phyloP scores from a whole-genome alignment of 2,329 filamentous ascomycete species.

The Rachicladosporium sp. region DNA sequence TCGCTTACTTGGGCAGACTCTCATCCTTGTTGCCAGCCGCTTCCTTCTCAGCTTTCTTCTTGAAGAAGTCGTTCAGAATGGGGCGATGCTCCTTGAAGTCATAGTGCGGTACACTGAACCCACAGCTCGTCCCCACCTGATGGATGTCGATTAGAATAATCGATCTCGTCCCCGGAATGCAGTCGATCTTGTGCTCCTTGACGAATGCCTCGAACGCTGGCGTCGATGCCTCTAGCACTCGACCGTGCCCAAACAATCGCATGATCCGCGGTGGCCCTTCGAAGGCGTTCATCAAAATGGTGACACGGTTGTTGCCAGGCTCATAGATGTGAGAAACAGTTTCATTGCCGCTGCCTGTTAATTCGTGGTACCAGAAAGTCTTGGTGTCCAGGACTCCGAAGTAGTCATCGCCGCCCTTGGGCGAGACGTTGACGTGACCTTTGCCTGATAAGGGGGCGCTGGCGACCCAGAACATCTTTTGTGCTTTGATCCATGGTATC shows the following conservation, averaged over 20 bases:
- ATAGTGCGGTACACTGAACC: slow-evolving; percentile 32
- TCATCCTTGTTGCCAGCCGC: slow-evolving; percentile 26
- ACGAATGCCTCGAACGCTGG: slow-evolving; percentile 24
- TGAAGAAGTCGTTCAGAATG: slow-evolving; percentile 30
- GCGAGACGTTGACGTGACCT: slow-evolving; percentile 35
- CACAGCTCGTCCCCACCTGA: slow-evolving; percentile 32
- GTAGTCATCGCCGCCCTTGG: slow-evolving; percentile 30
- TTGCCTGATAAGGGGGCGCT: slow-evolving; percentile 28
- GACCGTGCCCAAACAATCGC: slow-evolving; percentile 30
- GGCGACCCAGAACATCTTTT: slow-evolving; percentile 33
- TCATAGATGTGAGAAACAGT: slow-evolving; percentile 33
- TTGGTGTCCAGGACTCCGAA: slow-evolving; percentile 29
- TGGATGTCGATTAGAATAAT: slow-evolving; percentile 33
- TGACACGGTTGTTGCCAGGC: slow-evolving; percentile 29
- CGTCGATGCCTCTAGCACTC: slow-evolving; percentile 27
- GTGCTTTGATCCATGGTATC: slow-evolving; percentile 30
- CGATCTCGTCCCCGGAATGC: slow-evolving; percentile 26
- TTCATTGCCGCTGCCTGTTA: slow-evolving; percentile 32
- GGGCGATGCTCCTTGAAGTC: slow-evolving; percentile 30
- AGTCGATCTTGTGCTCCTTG: slow-evolving; percentile 20
- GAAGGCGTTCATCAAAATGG: slow-evolving; percentile 32
- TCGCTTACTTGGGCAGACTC: slow-evolving; percentile 26
- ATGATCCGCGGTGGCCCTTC: slow-evolving; percentile 31
- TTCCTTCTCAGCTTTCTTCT: slow-evolving; percentile 26
- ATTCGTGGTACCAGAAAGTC: slow-evolving; percentile 35